Evolutionary conservation across 2,329 filamentous ascomycete species (phyloP), one percentile per base, ranked within the genome.

Genomic region (Fusarium duplospermum): DNA sequence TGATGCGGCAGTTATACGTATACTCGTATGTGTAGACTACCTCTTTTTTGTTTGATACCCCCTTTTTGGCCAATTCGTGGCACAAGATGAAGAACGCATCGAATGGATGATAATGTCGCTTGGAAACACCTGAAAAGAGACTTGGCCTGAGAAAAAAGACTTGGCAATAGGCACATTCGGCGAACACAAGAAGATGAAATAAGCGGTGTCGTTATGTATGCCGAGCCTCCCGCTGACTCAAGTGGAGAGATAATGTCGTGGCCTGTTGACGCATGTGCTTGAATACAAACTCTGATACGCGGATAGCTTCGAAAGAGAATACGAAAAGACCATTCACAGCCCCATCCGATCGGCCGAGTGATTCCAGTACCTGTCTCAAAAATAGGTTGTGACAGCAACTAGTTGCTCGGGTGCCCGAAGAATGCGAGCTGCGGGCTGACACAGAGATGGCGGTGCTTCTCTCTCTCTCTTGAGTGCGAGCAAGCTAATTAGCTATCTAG

Each of bases 11-110:
- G 20, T 24, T 47, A 47, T 24, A 47, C 42, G 42, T 47, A 47
- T 47, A 6, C 42, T 47, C 7, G 42, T 7, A 20, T 62, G 65
- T 50, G 62, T 61, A 65, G 67, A 62, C 38, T 63, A 27, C 22
- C 16, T 47, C 22, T 47, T 24, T 47, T 27, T 47, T 22, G 13
- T 63, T 73, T 74, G 72, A 74, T 74, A 74, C 72, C 72, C 72
- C 56, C 22, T 57, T 62, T 62, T 27, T 50, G n/a, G 47, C 62
- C 50, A 60, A 35, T 35, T 20, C 11, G 18, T 40, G 66, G 54
- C 47, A 31, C 42, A 42, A 56, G 61, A 45, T 16, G 38, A 47
- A 45, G 57, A 47, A 47, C 27, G 22, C 47, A 42, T 64, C 14
- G 18, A 22, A 40, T 40, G 47, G 11, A 13, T 38, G 20, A 57